These are phyloP conservation scores for Lactarius sp. DNA, from an alignment of 768 basidiomycete species.

Conservation along the genomic window DNA sequence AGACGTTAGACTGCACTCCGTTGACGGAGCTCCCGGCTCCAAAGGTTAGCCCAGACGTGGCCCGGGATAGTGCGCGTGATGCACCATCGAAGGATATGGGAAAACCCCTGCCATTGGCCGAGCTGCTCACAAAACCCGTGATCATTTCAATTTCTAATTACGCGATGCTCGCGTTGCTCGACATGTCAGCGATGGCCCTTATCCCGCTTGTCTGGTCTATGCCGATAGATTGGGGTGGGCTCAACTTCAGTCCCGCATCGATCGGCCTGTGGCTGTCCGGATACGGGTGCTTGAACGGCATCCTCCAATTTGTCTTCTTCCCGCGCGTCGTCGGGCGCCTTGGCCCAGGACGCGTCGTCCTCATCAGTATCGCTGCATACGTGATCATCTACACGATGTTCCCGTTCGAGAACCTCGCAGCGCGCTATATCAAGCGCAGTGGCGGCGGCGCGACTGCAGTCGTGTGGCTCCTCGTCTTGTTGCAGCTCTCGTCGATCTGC, in stretches of 20 bases:
- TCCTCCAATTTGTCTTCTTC: constrained; percentile 38
- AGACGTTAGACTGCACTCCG: neutral
- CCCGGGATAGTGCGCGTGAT: no score
- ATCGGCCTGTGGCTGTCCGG: constrained; percentile 38
- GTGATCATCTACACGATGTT: constrained; percentile 30
- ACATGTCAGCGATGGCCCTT: constrained; percentile 38
- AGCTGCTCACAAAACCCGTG: no score
- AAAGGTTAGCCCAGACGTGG: neutral
- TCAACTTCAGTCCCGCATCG: constrained; percentile 26
- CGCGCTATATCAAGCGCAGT: neutral
- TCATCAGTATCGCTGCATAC: constrained; percentile 27
- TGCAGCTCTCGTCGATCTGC: constrained; percentile 10
- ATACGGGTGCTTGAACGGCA: constrained; percentile 37
- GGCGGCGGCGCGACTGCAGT: neutral
- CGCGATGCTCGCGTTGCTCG: constrained; percentile 32
- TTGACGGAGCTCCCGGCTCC: neutral
- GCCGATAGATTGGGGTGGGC: constrained; percentile 36
- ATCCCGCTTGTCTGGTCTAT: constrained; percentile 45
- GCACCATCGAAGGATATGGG: no score
- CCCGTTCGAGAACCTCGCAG: constrained; percentile 25
- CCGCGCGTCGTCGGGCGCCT: constrained; percentile 34
- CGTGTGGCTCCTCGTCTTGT: neutral
- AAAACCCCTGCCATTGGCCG: no score
- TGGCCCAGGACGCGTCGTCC: constrained; percentile 35
- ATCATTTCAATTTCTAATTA: no score